Conservation (phyloP, 208 protist genomes). For the Trypanosoma congolense region DNA sequence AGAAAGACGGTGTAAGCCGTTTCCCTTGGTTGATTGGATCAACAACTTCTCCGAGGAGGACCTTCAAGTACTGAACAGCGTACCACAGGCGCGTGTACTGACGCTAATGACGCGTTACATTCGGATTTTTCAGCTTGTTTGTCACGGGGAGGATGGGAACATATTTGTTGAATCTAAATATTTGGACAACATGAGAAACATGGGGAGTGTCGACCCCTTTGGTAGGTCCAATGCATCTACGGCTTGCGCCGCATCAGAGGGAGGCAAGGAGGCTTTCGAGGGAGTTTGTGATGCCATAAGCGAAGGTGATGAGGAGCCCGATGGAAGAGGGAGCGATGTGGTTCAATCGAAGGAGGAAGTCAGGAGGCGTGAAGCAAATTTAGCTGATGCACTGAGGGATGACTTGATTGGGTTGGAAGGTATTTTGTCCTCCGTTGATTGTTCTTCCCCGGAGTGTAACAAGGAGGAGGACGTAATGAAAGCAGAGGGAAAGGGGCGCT, state of each 20-base stretch:
- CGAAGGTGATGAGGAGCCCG: not conserved
- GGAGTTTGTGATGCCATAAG: not conserved
- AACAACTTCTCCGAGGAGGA: conserved; percentile 58
- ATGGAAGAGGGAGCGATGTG: not conserved
- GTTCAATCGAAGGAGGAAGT: not conserved
- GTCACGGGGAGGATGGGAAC: conserved; percentile 40
- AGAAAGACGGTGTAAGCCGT: conserved; percentile 27
- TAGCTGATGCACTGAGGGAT: conserved; percentile 20
- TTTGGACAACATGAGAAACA: conserved; percentile 1
- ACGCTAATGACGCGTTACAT: conserved; percentile 43
- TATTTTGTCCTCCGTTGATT: conserved; percentile 13
- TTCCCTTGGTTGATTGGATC: conserved; percentile 70
- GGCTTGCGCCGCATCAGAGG: not conserved
- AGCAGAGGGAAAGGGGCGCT: not conserved
- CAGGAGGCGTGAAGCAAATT: conserved; percentile 12
- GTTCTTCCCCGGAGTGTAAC: not conserved
- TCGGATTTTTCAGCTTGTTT: conserved; percentile 75
- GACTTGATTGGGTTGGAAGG: conserved; percentile 36
- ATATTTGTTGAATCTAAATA: conserved; percentile 33
- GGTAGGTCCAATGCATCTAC: not conserved
- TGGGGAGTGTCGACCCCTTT: too few species aligned
- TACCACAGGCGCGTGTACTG: conserved; percentile 41
- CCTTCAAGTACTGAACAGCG: conserved; percentile 44
- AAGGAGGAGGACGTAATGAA: not conserved
- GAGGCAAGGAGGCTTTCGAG: not conserved